Percentiles rank a stretch among this genome's conserved stretches.
These are phyloP conservation scores for Babesia bigemina DNA, from an alignment of 169 alveolate species.

Conservation along the genomic window DNA sequence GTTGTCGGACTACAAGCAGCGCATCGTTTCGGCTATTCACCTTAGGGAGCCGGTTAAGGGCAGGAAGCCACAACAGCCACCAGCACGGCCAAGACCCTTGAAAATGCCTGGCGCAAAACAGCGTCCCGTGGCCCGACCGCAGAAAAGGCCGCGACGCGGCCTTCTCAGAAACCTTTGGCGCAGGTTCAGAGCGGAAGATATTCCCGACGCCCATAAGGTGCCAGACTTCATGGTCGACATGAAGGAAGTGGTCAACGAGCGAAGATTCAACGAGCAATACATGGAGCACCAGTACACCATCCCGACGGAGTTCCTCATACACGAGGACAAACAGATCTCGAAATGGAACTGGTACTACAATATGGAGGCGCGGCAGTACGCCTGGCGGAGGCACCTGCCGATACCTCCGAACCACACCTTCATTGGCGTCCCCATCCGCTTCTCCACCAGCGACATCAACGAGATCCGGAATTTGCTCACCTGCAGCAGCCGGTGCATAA, in stretches of 20 bases:
- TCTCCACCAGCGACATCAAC: constrained; percentile 81
- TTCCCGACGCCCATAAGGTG: constrained; percentile 20
- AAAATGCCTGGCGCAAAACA: background rate
- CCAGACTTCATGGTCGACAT: constrained; percentile 58
- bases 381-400: constrained; percentile 82
- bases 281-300: constrained; percentile 66
- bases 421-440: constrained; percentile 86
- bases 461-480: constrained; percentile 78
- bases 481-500: constrained; percentile 75
- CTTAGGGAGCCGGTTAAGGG: constrained; percentile 3
- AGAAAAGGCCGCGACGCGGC: background rate
- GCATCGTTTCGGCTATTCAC: constrained; percentile 14
- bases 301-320: constrained; percentile 70
- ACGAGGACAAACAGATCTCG: constrained; percentile 73
- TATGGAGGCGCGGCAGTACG: constrained; percentile 81
- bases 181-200: background rate
- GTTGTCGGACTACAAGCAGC: constrained; percentile 20
- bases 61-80: background rate
- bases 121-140: background rate
- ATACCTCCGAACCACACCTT: constrained; percentile 82
- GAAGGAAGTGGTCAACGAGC: constrained; percentile 24
- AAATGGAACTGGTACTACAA: constrained; percentile 85
- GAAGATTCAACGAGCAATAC: constrained; percentile 20
- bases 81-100: background rate
- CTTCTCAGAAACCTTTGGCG: background rate